These are phyloP conservation scores for Boletus rex-veris DNA, from an alignment of 768 basidiomycete species.

Conservation along the genomic window DNA sequence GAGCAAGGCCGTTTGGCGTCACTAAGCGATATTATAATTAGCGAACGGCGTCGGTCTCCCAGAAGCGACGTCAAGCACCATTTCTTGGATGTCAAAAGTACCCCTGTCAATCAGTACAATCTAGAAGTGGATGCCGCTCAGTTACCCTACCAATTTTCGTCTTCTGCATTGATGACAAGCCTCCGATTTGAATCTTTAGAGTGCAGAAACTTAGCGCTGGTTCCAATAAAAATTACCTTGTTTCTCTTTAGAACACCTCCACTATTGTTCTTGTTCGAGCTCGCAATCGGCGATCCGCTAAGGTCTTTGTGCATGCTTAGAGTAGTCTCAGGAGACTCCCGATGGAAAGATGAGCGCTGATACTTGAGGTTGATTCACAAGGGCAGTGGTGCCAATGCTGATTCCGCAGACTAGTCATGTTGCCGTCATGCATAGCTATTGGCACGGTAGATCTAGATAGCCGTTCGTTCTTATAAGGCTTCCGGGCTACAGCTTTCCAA, in stretches of 20 bases:
- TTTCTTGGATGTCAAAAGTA: constrained; percentile 41
- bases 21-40: constrained; percentile 33
- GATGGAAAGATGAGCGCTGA: not conserved
- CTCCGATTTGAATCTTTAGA: constrained; percentile 13
- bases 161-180: constrained; percentile 62
- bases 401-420: too few relatives aligned
- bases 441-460: too few relatives aligned
- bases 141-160: constrained; percentile 59
- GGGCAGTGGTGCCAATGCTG: too few relatives aligned
- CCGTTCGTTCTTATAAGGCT: too few relatives aligned
- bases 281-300: constrained; percentile 2
- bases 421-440: too few relatives aligned
- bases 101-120: constrained; percentile 16
- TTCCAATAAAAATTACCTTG: constrained; percentile 16
- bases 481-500: too few relatives aligned
- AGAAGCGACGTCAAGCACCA: constrained; percentile 39
- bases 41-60: not conserved
- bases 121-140: not conserved
- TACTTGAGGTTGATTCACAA: too few relatives aligned
- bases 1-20: constrained; percentile 77
- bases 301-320: constrained; percentile 40
- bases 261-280: not conserved
- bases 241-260: constrained; percentile 21
- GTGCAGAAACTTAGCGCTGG: not conserved
- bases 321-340: not conserved